A percentile compares a stretch with the other conserved stretches of the same genome.
These are phyloP conservation scores for Lachnellula suecica DNA, from an alignment of 2,329 filamentous ascomycete species.

Conservation along the genomic window DNA sequence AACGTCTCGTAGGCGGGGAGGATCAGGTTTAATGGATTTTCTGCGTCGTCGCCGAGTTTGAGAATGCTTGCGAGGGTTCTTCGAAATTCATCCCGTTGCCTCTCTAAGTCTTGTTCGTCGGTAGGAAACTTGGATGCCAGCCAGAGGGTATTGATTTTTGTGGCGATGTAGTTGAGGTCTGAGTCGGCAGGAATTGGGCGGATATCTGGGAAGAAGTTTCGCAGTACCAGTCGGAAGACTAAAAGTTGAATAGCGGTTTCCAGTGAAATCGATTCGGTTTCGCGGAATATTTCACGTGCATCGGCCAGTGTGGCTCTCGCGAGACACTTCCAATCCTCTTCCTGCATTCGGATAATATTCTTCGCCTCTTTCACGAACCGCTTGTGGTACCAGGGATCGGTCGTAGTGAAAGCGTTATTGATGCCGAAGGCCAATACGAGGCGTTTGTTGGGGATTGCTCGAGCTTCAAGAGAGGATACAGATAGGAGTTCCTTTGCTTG, in stretches of 20 bases:
- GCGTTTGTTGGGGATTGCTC: constrained; percentile 13
- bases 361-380: constrained; percentile 1
- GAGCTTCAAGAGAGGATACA: neutral
- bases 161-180: constrained; percentile 11
- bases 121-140: constrained; percentile 3
- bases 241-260: constrained; percentile 8
- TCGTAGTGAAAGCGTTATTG: constrained; percentile 20
- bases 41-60: neutral
- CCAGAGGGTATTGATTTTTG: constrained; percentile 16
- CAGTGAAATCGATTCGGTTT: neutral
- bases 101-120: neutral
- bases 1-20: constrained; percentile 17
- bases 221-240: constrained; percentile 11
- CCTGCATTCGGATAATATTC: neutral
- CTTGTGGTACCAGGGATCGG: neutral
- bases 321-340: neutral
- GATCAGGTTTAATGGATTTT: constrained; percentile 16
- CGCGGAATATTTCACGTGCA: neutral
- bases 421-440: constrained; percentile 14
- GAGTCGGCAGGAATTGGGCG: neutral
- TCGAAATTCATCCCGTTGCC: neutral
- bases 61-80: neutral
- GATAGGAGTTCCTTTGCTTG: neutral
- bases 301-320: neutral
- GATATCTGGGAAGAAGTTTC: constrained; percentile 13